These are phyloP conservation scores for Candida silvatica DNA, from an alignment of 805 yeast species.

Conservation along the genomic window DNA sequence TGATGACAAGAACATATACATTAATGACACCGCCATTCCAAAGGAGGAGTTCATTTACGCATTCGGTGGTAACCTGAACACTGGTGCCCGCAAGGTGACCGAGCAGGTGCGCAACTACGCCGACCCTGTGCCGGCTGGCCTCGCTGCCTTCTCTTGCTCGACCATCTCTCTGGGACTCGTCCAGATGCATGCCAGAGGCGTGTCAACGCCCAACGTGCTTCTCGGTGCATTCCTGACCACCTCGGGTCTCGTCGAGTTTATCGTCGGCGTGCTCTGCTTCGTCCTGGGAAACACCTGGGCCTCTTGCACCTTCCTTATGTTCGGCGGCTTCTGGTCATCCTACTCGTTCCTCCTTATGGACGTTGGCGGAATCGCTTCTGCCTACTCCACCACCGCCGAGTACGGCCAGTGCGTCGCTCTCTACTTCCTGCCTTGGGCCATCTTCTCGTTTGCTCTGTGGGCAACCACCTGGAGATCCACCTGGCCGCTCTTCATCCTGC, in stretches of 20 bases:
- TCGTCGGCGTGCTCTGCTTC: constrained; percentile 45
- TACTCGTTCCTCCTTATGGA: constrained; percentile 38
- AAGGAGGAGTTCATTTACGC: constrained; percentile 52
- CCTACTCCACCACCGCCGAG: constrained; percentile 29
- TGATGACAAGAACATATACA: constrained; percentile 32
- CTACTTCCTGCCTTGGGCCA: constrained; percentile 42
- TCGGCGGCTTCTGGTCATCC: constrained; percentile 48
- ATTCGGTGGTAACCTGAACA: constrained; percentile 51
- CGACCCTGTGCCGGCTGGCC: constrained; percentile 48
- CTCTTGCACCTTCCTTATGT: constrained; percentile 40
- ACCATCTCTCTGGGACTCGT: constrained; percentile 40
- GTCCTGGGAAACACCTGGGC: constrained; percentile 48
- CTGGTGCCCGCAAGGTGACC: constrained; percentile 28
- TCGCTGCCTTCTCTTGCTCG: constrained; percentile 38
- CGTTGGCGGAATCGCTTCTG: constrained; percentile 31
- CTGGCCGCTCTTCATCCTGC: constrained; percentile 28
- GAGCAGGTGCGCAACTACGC: constrained; percentile 21
- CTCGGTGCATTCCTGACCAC: constrained; percentile 39
- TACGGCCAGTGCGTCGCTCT: constrained; percentile 37
- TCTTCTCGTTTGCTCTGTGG: constrained; percentile 39
- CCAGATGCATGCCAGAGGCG: constrained; percentile 37
- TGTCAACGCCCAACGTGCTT: constrained; percentile 31
- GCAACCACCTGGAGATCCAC: constrained; percentile 42
- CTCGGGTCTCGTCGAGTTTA: constrained; percentile 40
- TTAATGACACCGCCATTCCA: constrained; percentile 34